Evolutionary conservation across 2,329 filamentous ascomycete genomes (phyloP).

Genomic region (Dryadomyces quercus-mongolicae): DNA sequence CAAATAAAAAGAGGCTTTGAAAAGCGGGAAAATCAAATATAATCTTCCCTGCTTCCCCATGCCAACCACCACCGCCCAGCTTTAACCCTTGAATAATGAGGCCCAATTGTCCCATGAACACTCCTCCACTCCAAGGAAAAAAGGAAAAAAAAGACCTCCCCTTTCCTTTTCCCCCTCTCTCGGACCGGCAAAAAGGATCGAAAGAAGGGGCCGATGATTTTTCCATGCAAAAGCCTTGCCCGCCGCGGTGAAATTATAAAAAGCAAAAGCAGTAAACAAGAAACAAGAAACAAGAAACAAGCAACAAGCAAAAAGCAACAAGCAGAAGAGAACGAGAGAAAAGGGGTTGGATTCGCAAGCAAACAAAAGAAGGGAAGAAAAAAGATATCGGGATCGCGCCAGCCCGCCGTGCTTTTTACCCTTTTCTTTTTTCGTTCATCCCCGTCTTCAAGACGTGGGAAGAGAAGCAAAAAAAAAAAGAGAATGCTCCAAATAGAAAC

Average conservation of each 20-base stretch:
- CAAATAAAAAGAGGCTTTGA: too few relatives aligned
- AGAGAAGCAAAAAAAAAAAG: too few relatives aligned
- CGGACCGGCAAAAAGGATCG: too few relatives aligned
- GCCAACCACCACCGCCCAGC: background rate
- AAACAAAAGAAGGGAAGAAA: too few relatives aligned
- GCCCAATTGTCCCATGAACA: background rate
- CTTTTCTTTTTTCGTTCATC: too few relatives aligned
- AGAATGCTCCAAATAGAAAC: too few relatives aligned
- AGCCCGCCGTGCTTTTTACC: too few relatives aligned
- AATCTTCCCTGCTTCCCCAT: background rate
- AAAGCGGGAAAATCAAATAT: background rate
- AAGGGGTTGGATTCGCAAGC: too few relatives aligned
- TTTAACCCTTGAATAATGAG: background rate
- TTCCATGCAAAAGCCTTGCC: background rate
- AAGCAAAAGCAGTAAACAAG: background rate
- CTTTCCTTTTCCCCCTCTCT: background rate
- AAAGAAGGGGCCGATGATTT: background rate
- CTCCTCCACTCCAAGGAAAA: background rate
- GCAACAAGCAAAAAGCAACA: background rate
- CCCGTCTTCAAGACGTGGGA: too few relatives aligned
- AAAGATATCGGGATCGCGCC: too few relatives aligned
- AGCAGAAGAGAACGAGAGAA: background rate
- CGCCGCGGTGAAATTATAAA: background rate
- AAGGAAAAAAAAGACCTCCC: background rate
- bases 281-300: background rate